These are phyloP conservation scores for Rosa rugosa DNA, from an alignment of 306 rosid genomes.

Conservation along the genomic window DNA sequence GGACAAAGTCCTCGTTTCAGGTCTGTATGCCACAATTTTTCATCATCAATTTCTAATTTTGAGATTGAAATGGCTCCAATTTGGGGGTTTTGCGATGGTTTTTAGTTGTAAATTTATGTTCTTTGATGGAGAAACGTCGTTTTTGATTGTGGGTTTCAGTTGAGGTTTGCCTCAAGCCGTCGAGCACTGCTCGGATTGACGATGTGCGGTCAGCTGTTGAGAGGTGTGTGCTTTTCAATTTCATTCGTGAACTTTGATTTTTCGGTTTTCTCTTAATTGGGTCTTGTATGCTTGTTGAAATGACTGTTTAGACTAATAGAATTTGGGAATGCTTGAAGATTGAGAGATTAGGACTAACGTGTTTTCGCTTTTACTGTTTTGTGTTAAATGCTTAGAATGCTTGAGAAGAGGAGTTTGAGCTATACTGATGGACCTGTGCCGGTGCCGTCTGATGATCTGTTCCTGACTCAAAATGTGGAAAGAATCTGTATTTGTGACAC, in stretches of 20 bases:
- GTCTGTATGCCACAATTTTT: constrained; percentile 33
- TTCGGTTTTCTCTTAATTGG: background rate
- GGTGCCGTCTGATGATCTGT: constrained; percentile 61
- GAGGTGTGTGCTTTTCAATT: constrained; percentile 21
- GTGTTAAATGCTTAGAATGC: constrained; percentile 60
- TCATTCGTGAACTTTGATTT: background rate
- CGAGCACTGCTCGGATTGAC: constrained; percentile 67
- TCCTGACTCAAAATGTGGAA: constrained; percentile 76
- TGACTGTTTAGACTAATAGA: background rate
- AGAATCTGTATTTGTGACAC: constrained; percentile 75
- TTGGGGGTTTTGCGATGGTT: constrained; percentile 5
- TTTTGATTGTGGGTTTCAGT: constrained; percentile 38
- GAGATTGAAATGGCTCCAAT: constrained; percentile 9
- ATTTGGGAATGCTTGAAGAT: background rate
- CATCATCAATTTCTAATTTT: background rate
- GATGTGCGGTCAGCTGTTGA: constrained; percentile 76
- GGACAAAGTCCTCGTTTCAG: constrained; percentile 71
- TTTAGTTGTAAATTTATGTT: background rate
- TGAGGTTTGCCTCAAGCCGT: constrained; percentile 78
- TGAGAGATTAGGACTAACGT: background rate
- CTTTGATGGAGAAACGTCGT: background rate
- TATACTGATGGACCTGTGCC: constrained; percentile 77
- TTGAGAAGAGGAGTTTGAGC: constrained; percentile 91
- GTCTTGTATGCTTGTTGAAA: background rate
- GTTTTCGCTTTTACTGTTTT: background rate